Conservation (phyloP, 768 basidiomycete genomes). For the Termitomyces sp. region DNA sequence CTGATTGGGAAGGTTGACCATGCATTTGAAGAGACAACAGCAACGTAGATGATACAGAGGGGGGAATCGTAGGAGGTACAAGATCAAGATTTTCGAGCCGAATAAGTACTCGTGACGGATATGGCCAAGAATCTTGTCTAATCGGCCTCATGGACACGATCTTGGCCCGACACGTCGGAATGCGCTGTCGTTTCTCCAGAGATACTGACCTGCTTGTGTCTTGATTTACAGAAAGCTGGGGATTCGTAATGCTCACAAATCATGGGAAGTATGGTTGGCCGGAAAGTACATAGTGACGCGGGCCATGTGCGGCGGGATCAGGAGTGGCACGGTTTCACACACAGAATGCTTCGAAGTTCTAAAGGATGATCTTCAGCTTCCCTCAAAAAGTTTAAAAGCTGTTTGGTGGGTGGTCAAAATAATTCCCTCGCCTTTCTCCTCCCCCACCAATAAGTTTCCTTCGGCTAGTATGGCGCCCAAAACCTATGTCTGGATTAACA, state of each 20-base stretch:
- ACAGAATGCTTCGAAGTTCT: constrained; percentile 16
- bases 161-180: background rate
- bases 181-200: background rate
- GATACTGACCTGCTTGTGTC: background rate
- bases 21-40: background rate
- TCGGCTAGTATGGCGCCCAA: constrained; percentile 21
- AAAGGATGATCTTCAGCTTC: constrained; percentile 20
- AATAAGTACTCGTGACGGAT: background rate
- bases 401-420: constrained; percentile 7
- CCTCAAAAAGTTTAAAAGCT: constrained; percentile 19
- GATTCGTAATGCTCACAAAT: background rate
- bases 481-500: constrained; percentile 40
- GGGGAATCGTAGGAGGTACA: background rate
- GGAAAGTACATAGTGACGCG: constrained; percentile 1
- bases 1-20: background rate
- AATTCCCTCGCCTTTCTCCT: constrained; percentile 9
- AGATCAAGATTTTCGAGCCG: background rate
- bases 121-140: background rate
- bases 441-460: background rate
- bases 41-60: background rate
- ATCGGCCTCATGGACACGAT: constrained; percentile 1
- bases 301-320: constrained; percentile 14
- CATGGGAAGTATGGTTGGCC: background rate
- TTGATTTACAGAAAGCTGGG: background rate
- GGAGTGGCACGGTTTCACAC: constrained; percentile 14